Evolutionary conservation across 106 monocot genomes (phyloP), one percentile per base, ranked within the genome.

Genomic region (Narthecium ossifragum): DNA sequence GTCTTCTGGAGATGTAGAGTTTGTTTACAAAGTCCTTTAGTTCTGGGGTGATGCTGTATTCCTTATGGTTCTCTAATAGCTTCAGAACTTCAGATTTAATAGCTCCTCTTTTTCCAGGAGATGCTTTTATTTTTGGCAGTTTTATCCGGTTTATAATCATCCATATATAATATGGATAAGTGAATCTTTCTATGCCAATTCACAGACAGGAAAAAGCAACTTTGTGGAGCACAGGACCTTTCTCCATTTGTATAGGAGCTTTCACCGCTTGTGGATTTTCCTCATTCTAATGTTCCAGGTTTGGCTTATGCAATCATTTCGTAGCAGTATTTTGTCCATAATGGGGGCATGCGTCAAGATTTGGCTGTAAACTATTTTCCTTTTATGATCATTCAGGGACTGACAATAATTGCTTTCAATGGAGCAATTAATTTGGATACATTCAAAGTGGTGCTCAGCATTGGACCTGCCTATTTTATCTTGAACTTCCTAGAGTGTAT

Each of bases 141-240:
- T n/a, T n/a, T n/a, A n/a, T n/a, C n/a, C n/a, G n/a, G n/a, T n/a
- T n/a, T n/a, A n/a, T n/a, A n/a, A n/a, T n/a, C n/a, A n/a, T n/a
- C n/a, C n/a, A n/a, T n/a, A n/a, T n/a, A n/a, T n/a, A n/a, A n/a
- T n/a, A n/a, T n/a, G n/a, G n/a, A n/a, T n/a, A n/a, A n/a, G n/a
- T n/a, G n/a, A n/a, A n/a, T n/a, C n/a, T 57, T 28, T 55, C 12
- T 41, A 0, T 62, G 48, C 30, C 17, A 30, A 45, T 53, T 59
- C 38, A 34, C 82, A 93, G 93, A 93, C 85, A 46, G 85, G 79
- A 40, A 93, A 98, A 75, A 84, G 70, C 55, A 85, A 75, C 51
- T 98, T 98, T 82, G 98, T 98, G 56, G 98, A 98, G 75, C 98
- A 98, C 65, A 83, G 98, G 9, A 98, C 98, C 2, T 98, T 75